Conservation (phyloP, 768 basidiomycete genomes). For the Ramaria sp. region DNA sequence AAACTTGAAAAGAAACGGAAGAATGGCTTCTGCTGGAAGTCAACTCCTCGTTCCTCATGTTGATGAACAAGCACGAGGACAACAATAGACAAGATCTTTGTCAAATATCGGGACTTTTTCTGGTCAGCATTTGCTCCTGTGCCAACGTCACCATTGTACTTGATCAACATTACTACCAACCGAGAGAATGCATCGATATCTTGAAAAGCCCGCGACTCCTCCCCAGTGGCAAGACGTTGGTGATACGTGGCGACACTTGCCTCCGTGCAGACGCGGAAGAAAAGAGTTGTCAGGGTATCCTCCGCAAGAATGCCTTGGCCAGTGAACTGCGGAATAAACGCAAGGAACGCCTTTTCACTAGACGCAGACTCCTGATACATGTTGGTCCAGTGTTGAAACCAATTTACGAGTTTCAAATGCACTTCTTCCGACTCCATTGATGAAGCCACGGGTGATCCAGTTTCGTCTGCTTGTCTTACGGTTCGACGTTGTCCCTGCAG, state of each 20-base stretch:
- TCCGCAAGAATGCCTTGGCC: conserved; percentile 95
- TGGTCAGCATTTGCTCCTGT: conserved; percentile 87
- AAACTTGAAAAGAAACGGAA: conserved; percentile 97
- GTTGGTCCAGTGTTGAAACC: conserved; percentile 93
- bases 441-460: conserved; percentile 23
- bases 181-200: conserved; percentile 93
- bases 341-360: conserved; percentile 91
- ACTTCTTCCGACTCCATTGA: conserved; percentile 69
- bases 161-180: conserved; percentile 95
- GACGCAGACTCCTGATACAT: conserved; percentile 87
- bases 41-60: conserved; percentile 86
- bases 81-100: conserved; percentile 95
- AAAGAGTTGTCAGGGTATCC: conserved; percentile 93
- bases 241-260: conserved; percentile 81
- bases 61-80: conserved; percentile 90
- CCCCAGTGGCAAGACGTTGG: conserved; percentile 60
- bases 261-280: conserved; percentile 97
- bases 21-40: conserved; percentile 96
- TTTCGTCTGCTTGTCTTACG: conserved; percentile 25
- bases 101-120: conserved; percentile 92
- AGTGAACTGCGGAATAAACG: conserved; percentile 93
- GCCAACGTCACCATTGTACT: conserved; percentile 91
- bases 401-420: conserved; percentile 61
- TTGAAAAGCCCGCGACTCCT: conserved; percentile 74
- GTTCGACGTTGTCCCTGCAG: conserved; percentile 55